Conservation (phyloP, 306 rosid genomes). For the Vicia sativa region DNA sequence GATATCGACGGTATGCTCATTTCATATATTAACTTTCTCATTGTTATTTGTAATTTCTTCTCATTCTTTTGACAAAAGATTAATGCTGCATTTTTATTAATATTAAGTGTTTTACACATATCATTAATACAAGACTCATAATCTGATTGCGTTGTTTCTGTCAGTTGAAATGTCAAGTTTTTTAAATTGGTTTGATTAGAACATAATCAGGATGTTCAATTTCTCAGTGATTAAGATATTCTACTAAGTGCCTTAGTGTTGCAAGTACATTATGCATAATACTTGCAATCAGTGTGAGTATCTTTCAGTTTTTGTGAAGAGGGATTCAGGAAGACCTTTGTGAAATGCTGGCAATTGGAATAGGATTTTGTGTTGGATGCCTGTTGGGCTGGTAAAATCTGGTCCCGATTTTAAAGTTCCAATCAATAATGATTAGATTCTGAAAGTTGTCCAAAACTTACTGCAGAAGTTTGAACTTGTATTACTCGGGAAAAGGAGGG, state of each 20-base stretch:
- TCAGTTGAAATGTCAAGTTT: slow-evolving; percentile 8
- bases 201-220: slow-evolving; percentile 14
- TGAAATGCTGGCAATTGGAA: slow-evolving; percentile 15
- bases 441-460: slow-evolving; percentile 31
- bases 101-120: slow-evolving; percentile 29
- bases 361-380: slow-evolving; percentile 30
- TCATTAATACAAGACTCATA: slow-evolving; percentile 20
- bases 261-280: slow-evolving; percentile 16
- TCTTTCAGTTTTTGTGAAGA: slow-evolving; percentile 28
- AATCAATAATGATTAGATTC: slow-evolving; percentile 15
- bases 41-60: slow-evolving; percentile 26
- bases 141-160: slow-evolving; percentile 32
- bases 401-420: neutral
- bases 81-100: slow-evolving; percentile 11
- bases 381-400: slow-evolving; percentile 11
- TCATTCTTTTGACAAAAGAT: slow-evolving; percentile 15
- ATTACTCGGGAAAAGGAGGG: slow-evolving; percentile 20
- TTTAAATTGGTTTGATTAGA: slow-evolving; percentile 7
- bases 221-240: slow-evolving; percentile 9
- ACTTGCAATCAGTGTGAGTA: slow-evolving; percentile 7
- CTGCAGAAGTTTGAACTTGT: slow-evolving; percentile 23
- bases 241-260: slow-evolving; percentile 14
- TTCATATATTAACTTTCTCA: slow-evolving; percentile 36
- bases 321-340: slow-evolving; percentile 16
- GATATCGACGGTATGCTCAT: slow-evolving; percentile 85